Base-by-base conservation (phyloP, 768 basidiomycete genomes). In the Leccinum incarnatum region DNA sequence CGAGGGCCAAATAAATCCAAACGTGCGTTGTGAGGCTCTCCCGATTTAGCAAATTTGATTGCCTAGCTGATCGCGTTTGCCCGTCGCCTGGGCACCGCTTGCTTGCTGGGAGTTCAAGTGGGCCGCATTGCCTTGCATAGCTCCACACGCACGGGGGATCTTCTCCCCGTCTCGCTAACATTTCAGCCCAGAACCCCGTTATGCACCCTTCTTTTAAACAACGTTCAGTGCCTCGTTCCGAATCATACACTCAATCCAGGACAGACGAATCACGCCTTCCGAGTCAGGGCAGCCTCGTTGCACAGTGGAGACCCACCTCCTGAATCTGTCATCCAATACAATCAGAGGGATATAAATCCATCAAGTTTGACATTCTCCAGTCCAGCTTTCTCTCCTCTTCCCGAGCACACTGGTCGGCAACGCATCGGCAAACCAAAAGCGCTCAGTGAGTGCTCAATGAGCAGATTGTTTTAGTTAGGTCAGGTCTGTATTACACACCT, bases 1-100 rank as follows among this genome's bases (percentile, higher is more conserved):
- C 60, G 55, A 73, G 72, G 72, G n/a, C 62, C 72, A 73, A 74
- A 74, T 29, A 73, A 54, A n/a, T 25, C 50, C 68, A 73, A 73
- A 72, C 10, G 25, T 40, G 52, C 56, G 62, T 58, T 25, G 46
- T 42, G 42, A 29, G 11, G 32, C n/a, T 25, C 57, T 57, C 56
- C 62, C 51, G 40, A 61, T 61, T 23, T 10, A 58, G 30, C 8
- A 2, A 36, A 62, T 61, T 59, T 59, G 46, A 50, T 42, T 36
- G 51, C n/a, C 57, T 48, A 14, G 23, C 51, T 55, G 58, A 56
- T 59, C 59, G 34, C 32, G 42, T 59, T 57, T 53, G 25, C 51
- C 37, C 36, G 65, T 69, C 58, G 59, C 32, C 57, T 61, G 59
- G 61, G 46, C 54, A 66, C 58, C 49, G 59, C 62, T 58, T 53